Conservation (phyloP, 2,329 filamentous ascomycete species). For the Fusarium mundagurra region DNA sequence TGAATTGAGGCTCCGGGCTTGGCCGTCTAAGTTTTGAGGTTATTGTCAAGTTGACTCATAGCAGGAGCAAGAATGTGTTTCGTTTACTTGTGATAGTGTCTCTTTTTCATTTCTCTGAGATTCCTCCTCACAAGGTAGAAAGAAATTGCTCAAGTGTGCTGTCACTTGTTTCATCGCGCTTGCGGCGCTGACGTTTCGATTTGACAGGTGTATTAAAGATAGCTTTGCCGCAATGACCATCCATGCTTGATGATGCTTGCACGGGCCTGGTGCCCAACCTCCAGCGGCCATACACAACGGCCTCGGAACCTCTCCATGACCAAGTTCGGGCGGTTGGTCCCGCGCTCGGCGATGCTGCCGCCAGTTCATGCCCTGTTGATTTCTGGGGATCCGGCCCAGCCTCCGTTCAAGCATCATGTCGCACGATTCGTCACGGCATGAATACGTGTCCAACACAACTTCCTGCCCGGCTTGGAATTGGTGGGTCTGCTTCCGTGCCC, state of each 20-base stretch:
- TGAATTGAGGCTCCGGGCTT: constrained; percentile 26
- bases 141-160: not conserved
- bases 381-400: constrained; percentile 19
- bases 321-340: constrained; percentile 6
- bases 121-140: not conserved
- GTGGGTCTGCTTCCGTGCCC: constrained; percentile 16
- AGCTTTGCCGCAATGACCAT: constrained; percentile 23
- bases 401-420: constrained; percentile 19
- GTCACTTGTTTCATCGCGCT: constrained; percentile 2
- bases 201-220: not conserved
- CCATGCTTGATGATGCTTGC: constrained; percentile 24
- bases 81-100: not conserved
- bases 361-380: constrained; percentile 7
- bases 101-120: not conserved
- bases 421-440: constrained; percentile 21
- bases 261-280: constrained; percentile 38
- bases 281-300: constrained; percentile 3
- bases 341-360: constrained; percentile 16
- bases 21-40: not conserved
- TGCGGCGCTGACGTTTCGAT: constrained; percentile 7
- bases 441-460: constrained; percentile 24
- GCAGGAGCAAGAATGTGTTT: not conserved
- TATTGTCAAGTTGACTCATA: constrained; percentile 27
- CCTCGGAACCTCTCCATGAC: not conserved
- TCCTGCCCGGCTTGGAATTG: constrained; percentile 17